Conservation (phyloP, 2,329 filamentous ascomycete species). For the Stenocarpella maydis region DNA sequence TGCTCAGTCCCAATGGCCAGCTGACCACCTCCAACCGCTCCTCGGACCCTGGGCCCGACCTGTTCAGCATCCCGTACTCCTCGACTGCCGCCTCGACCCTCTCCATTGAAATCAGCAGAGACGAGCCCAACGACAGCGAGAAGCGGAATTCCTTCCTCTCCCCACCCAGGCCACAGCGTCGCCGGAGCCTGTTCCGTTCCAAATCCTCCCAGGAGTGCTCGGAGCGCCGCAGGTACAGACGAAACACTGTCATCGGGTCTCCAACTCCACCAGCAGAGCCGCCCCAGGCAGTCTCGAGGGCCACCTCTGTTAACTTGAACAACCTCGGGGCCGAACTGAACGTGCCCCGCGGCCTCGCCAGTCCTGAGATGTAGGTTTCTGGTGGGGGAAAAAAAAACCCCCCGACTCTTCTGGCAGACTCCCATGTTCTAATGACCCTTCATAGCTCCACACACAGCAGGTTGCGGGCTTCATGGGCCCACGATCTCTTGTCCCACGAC, state of each 20-base stretch:
- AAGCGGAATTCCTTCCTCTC: conserved; percentile 27
- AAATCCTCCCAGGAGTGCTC: conserved; percentile 44
- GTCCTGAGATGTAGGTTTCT: conserved; percentile 42
- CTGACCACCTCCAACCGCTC: background rate
- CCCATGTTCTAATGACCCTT: conserved; percentile 23
- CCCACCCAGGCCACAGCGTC: conserved; percentile 50
- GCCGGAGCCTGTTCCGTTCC: conserved; percentile 47
- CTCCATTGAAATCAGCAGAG: conserved; percentile 14
- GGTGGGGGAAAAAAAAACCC: too few relatives aligned
- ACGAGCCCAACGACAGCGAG: conserved; percentile 38
- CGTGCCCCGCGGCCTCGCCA: conserved; percentile 41
- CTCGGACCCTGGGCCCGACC: conserved; percentile 10
- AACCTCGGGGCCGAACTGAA: conserved; percentile 39
- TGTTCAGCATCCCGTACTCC: conserved; percentile 34
- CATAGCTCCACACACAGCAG: conserved; percentile 45
- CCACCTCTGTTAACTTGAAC: conserved; percentile 44
- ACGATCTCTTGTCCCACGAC: conserved; percentile 55
- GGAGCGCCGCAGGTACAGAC: conserved; percentile 37
- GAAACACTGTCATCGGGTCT: conserved; percentile 44
- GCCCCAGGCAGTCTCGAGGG: conserved; percentile 40
- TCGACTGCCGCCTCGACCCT: conserved; percentile 21
- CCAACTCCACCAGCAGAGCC: conserved; percentile 33
- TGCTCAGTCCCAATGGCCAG: conserved; percentile 25
- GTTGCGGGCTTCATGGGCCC: conserved; percentile 51
- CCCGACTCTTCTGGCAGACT: background rate